Evolutionary conservation across 2,329 filamentous ascomycete genomes (phyloP).

Genomic region (Arachnomyces sp.): DNA sequence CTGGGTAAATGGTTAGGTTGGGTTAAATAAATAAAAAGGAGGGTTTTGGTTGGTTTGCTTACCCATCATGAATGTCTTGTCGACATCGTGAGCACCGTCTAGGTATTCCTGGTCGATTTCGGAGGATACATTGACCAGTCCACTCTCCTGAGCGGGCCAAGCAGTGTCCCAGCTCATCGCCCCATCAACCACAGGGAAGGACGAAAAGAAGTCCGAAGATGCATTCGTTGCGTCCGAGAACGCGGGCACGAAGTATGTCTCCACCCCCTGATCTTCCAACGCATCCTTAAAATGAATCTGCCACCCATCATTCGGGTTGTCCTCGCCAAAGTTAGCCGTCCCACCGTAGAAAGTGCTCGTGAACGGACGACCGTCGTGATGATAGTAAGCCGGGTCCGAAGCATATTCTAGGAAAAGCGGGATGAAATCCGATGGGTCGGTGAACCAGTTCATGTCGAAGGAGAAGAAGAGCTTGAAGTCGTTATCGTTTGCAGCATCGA

Average conservation of each 20-base stretch:
- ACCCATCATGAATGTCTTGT: slow-evolving; percentile 35
- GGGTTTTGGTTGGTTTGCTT: slow-evolving; percentile 9
- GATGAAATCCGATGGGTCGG: slow-evolving; percentile 20
- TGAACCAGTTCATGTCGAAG: too few relatives aligned
- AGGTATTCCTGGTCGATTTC: slow-evolving; percentile 23
- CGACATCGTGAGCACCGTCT: slow-evolving; percentile 19
- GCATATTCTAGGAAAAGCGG: slow-evolving; percentile 20
- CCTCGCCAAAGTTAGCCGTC: slow-evolving; percentile 13
- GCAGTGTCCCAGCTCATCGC: slow-evolving; percentile 32
- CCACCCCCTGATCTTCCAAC: slow-evolving; percentile 21
- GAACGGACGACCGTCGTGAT: slow-evolving; percentile 21
- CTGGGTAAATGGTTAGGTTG: slow-evolving; percentile 3
- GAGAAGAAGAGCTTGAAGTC: slow-evolving; percentile 31
- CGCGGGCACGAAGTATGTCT: slow-evolving; percentile 24
- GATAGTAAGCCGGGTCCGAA: slow-evolving; percentile 20
- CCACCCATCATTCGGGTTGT: slow-evolving; percentile 17
- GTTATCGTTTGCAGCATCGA: slow-evolving; percentile 21
- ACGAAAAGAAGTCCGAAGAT: slow-evolving; percentile 17
- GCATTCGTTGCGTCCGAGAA: slow-evolving; percentile 20
- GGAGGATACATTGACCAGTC: slow-evolving; percentile 20
- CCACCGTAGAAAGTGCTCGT: slow-evolving; percentile 27
- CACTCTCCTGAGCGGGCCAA: slow-evolving; percentile 21
- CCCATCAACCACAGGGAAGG: slow-evolving; percentile 24
- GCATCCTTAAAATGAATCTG: slow-evolving; percentile 14
- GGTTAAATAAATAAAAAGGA: neutral